Evolutionary conservation across 2,329 filamentous ascomycete species (phyloP).

Genomic region (Cryphonectria naterciae): DNA sequence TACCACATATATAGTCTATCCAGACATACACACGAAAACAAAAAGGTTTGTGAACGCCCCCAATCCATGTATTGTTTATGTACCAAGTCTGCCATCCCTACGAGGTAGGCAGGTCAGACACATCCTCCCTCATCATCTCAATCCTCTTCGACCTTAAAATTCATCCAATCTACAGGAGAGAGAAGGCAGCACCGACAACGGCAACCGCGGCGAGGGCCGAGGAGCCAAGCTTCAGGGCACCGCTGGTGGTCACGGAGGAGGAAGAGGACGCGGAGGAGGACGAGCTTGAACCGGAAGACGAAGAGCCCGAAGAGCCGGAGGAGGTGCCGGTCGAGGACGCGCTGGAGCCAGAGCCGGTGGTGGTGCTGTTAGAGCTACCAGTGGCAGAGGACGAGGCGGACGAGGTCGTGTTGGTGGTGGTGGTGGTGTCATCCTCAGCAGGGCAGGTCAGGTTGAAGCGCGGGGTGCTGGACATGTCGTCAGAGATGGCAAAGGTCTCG

Average conservation of each 20-base stretch:
- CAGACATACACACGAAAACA: conserved; percentile 7
- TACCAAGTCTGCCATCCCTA: neutral
- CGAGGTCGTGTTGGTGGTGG: conserved; percentile 22
- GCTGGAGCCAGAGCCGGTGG: conserved; percentile 34
- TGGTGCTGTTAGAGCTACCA: conserved; percentile 33
- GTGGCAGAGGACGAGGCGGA: conserved; percentile 11
- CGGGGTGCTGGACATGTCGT: conserved; percentile 55
- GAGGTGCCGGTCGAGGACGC: conserved; percentile 32
- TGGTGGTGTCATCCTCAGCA: conserved; percentile 32
- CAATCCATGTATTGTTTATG: conserved; percentile 1
- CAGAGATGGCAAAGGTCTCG: conserved; percentile 74
- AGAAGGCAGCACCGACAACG: conserved; percentile 26
- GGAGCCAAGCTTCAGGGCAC: conserved; percentile 25
- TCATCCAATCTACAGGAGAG: conserved; percentile 16
- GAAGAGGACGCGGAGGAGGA: conserved; percentile 12
- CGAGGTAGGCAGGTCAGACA: neutral
- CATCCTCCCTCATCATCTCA: neutral
- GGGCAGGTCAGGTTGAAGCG: conserved; percentile 67
- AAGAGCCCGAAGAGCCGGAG: conserved; percentile 24
- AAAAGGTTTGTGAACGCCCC: conserved; percentile 7
- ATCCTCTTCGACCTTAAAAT: neutral
- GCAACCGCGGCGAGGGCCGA: conserved; percentile 27
- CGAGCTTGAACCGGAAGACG: conserved; percentile 7
- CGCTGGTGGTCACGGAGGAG: conserved; percentile 22
- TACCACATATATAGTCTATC: neutral